Evolutionary conservation across 768 basidiomycete genomes (phyloP).

Genomic region (Dendrothele bispora): DNA sequence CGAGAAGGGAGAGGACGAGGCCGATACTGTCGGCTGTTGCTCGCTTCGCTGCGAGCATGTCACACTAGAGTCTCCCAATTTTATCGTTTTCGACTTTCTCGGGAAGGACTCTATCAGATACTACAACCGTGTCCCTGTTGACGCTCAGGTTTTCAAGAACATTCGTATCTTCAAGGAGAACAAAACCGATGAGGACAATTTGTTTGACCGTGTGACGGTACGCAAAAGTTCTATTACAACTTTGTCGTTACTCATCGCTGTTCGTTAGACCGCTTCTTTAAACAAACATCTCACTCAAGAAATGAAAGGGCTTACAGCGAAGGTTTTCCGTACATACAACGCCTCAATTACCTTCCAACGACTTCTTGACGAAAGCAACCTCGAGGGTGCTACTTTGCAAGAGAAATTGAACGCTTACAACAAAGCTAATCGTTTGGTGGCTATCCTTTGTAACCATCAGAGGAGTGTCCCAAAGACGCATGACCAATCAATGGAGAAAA

Average conservation of each 20-base stretch:
- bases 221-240: slow-evolving; percentile 23
- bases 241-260: slow-evolving; percentile 17
- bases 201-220: slow-evolving; percentile 96
- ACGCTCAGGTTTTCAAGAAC: slow-evolving; percentile 96
- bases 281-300: slow-evolving; percentile 92
- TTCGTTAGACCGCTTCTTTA: slow-evolving; percentile 67
- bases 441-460: slow-evolving; percentile 99
- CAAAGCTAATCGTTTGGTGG: slow-evolving; percentile 94
- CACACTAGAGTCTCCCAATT: slow-evolving; percentile 84
- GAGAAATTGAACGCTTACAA: slow-evolving; percentile 98
- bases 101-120: slow-evolving; percentile 99
- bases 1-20: slow-evolving; percentile 99
- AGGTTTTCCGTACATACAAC: slow-evolving; percentile 99
- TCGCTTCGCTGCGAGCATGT: slow-evolving; percentile 97
- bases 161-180: slow-evolving; percentile 95
- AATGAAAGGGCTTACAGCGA: slow-evolving; percentile 98
- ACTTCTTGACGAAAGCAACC: slow-evolving; percentile 69
- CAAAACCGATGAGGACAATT: slow-evolving; percentile 81
- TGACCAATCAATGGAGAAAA: slow-evolving; percentile 91
- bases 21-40: slow-evolving; percentile 98
- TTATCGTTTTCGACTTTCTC: slow-evolving; percentile 93
- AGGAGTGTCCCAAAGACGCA: slow-evolving; percentile 90
- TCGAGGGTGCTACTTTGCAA: slow-evolving; percentile 72
- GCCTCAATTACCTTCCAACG: slow-evolving; percentile 96
- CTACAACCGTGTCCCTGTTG: slow-evolving; percentile 88